These are phyloP conservation scores for Annona cherimola DNA, from an alignment of 164 flowering plant species.

Conservation along the genomic window DNA sequence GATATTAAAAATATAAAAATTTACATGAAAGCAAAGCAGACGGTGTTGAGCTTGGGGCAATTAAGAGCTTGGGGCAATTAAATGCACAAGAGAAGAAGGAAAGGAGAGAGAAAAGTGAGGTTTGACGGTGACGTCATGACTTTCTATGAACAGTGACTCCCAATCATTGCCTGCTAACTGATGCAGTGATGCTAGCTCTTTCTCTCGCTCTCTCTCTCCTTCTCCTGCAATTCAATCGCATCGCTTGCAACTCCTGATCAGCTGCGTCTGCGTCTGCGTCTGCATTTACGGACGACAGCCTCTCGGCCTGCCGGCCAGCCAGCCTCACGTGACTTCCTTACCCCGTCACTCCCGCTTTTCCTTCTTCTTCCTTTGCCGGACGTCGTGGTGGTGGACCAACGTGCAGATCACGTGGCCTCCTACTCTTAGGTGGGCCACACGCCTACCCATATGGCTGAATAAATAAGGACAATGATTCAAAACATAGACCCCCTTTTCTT, in stretches of 20 bases:
- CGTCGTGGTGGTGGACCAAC: background rate
- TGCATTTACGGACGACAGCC: background rate
- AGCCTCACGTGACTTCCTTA: background rate
- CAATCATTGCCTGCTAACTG: background rate
- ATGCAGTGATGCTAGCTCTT: background rate
- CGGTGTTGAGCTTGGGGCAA: background rate
- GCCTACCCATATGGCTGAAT: background rate
- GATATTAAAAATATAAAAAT: background rate
- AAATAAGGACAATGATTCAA: no score
- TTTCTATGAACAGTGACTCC: background rate
- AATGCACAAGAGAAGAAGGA: background rate
- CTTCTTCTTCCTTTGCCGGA: background rate
- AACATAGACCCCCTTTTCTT: background rate
- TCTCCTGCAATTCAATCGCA: background rate
- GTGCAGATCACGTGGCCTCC: background rate
- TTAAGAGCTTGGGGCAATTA: background rate
- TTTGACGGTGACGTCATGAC: background rate
- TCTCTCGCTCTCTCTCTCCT: background rate
- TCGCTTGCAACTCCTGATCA: background rate
- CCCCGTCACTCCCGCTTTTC: background rate
- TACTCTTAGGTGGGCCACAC: background rate
- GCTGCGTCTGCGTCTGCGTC: background rate
- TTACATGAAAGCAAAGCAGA: background rate
- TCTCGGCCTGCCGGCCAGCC: background rate
- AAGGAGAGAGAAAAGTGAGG: background rate